A percentile compares a stretch with the other conserved stretches of the same genome.
Conservation (phyloP, 495 filamentous ascomycete genomes). For the Niebla homalea region DNA sequence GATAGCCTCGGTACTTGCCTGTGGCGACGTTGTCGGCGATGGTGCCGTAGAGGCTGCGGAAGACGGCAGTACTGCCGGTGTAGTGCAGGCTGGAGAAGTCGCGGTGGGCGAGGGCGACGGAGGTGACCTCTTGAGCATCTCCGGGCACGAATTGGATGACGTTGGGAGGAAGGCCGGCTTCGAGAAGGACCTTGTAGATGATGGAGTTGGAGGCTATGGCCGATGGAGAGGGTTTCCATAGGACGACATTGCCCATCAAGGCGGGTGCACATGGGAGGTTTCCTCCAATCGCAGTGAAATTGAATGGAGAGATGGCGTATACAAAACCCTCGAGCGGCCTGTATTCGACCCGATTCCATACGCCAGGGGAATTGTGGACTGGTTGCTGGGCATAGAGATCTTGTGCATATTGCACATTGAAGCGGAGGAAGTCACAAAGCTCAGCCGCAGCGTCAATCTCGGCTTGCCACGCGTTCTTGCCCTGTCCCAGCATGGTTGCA, state of each 20-base stretch:
- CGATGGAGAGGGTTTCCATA: slow-evolving; percentile 79
- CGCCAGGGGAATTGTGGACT: slow-evolving; percentile 52
- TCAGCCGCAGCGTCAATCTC: slow-evolving; percentile 94
- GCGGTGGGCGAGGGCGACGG: slow-evolving; percentile 49
- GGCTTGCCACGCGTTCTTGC: slow-evolving; percentile 95
- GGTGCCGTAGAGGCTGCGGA: slow-evolving; percentile 58
- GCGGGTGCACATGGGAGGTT: slow-evolving; percentile 63
- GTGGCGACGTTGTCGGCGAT: slow-evolving; percentile 58
- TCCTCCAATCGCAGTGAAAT: slow-evolving; percentile 77
- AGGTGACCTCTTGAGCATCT: slow-evolving; percentile 60
- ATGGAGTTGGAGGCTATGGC: slow-evolving; percentile 63
- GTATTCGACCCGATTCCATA: slow-evolving; percentile 78
- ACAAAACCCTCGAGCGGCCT: slow-evolving; percentile 78
- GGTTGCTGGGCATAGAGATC: slow-evolving; percentile 80
- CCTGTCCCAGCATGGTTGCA: slow-evolving; percentile 87
- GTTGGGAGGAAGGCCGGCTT: slow-evolving; percentile 65
- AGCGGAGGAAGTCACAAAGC: slow-evolving; percentile 72
- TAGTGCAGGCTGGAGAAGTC: slow-evolving; percentile 70
- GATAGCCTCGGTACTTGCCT: slow-evolving; percentile 58
- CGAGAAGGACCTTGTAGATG: slow-evolving; percentile 73
- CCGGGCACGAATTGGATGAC: slow-evolving; percentile 79
- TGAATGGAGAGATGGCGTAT: slow-evolving; percentile 77
- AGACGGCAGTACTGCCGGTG: slow-evolving; percentile 69
- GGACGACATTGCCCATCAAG: slow-evolving; percentile 71
- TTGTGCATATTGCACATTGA: slow-evolving; percentile 80